Percentiles rank a stretch among this genome's conserved stretches.
These are phyloP conservation scores for Withania somnifera DNA, from an alignment of 305 asterid species.

Conservation along the genomic window DNA sequence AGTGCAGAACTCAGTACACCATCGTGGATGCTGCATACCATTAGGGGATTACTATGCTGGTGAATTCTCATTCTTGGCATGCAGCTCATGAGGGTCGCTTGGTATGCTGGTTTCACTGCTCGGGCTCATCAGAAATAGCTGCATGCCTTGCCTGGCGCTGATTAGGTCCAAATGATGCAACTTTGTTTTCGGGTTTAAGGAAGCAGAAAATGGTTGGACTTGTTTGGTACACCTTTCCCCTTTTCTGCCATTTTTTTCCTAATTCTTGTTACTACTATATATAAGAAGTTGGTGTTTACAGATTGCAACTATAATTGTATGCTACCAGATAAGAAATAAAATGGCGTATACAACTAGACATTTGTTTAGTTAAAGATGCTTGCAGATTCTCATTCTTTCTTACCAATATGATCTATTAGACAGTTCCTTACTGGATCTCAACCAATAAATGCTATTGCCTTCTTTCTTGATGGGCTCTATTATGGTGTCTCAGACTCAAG, in stretches of 20 bases:
- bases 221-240: background rate
- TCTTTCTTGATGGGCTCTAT: slow-evolving; percentile 90
- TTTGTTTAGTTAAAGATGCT: background rate
- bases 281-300: background rate
- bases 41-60: slow-evolving; percentile 74
- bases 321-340: background rate
- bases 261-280: background rate
- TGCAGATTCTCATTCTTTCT: background rate
- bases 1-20: slow-evolving; percentile 61
- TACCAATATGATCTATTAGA: background rate
- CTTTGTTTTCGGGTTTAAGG: background rate
- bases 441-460: slow-evolving; percentile 88
- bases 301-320: background rate
- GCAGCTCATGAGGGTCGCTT: slow-evolving; percentile 96
- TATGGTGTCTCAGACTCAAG: too few species aligned
- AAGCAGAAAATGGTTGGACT: background rate
- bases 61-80: slow-evolving; percentile 93
- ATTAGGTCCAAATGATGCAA: background rate
- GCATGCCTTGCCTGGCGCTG: slow-evolving; percentile 11
- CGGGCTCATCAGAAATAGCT: slow-evolving; percentile 24
- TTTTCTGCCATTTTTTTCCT: background rate
- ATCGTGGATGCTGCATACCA: slow-evolving; percentile 57
- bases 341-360: background rate
- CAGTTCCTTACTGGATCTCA: slow-evolving; percentile 90
- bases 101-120: slow-evolving; percentile 86